These are phyloP conservation scores for Porogramme epimiltina DNA, from an alignment of 1,284 basidiomycete genomes.

Conservation along the genomic window DNA sequence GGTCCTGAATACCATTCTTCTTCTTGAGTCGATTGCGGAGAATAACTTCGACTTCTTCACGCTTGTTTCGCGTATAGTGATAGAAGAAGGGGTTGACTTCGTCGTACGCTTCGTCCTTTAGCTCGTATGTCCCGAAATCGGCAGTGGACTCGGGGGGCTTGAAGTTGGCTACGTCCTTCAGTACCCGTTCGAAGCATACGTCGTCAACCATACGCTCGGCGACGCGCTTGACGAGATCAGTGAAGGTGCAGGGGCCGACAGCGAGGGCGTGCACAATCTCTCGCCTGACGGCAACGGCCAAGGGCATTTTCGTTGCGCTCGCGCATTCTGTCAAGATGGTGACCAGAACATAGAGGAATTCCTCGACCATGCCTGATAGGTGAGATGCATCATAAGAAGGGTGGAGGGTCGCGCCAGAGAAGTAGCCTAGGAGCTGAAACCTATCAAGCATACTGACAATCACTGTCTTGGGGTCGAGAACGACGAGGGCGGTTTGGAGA, in stretches of 20 bases:
- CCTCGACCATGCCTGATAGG: constrained; percentile 87
- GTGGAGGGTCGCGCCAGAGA: constrained; percentile 64
- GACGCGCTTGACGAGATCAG: constrained; percentile 90
- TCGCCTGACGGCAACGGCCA: constrained; percentile 70
- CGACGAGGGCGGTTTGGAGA: constrained; percentile 82
- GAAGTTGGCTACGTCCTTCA: constrained; percentile 84
- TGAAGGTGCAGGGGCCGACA: constrained; percentile 87
- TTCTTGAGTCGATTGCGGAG: constrained; percentile 73
- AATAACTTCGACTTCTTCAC: constrained; percentile 90
- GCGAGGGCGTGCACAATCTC: constrained; percentile 93
- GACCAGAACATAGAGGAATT: constrained; percentile 88
- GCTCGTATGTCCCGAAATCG: constrained; percentile 86
- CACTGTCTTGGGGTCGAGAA: constrained; percentile 81
- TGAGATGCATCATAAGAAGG: constrained; percentile 72
- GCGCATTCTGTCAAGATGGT: constrained; percentile 86
- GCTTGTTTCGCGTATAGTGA: constrained; percentile 94
- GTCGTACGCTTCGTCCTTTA: constrained; percentile 82
- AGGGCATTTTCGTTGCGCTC: constrained; percentile 71
- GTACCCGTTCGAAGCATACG: constrained; percentile 79
- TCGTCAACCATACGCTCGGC: constrained; percentile 91
- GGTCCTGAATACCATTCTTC: constrained; percentile 61
- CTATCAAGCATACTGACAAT: constrained; percentile 89
- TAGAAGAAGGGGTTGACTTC: constrained; percentile 97
- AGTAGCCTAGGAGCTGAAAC: constrained; percentile 83
- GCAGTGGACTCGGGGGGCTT: constrained; percentile 76